These are phyloP conservation scores for Ascochyta pisi DNA, from an alignment of 2,329 filamentous ascomycete genomes.

Conservation along the genomic window DNA sequence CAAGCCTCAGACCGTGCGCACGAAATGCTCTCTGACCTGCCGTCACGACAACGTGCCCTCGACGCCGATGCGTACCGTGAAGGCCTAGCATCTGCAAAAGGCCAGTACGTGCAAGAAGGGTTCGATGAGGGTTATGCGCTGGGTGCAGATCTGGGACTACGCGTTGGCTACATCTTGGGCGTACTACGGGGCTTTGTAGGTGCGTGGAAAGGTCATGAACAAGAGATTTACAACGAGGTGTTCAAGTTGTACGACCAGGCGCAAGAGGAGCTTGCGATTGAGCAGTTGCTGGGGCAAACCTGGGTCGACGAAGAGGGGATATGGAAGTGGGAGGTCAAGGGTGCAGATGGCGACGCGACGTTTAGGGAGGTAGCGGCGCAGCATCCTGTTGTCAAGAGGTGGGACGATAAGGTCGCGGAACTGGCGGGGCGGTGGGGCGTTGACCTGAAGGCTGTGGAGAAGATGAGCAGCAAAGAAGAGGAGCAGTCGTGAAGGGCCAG, in stretches of 20 bases:
- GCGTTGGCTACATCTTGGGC: slow-evolving; percentile 77
- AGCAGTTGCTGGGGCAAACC: slow-evolving; percentile 67
- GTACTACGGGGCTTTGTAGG: slow-evolving; percentile 73
- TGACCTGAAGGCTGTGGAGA: slow-evolving; percentile 48
- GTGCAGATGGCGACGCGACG: slow-evolving; percentile 44
- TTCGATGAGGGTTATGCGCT: slow-evolving; percentile 92
- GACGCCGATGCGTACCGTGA: slow-evolving; percentile 89
- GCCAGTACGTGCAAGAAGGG: slow-evolving; percentile 77
- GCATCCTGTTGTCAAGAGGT: slow-evolving; percentile 72
- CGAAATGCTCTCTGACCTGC: slow-evolving; percentile 72
- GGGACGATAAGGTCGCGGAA: slow-evolving; percentile 58
- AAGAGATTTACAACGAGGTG: slow-evolving; percentile 36
- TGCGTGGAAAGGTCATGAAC: slow-evolving; percentile 51
- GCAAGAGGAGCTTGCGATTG: slow-evolving; percentile 65
- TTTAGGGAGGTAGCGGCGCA: slow-evolving; percentile 62
- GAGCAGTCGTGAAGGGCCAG: slow-evolving; percentile 5
- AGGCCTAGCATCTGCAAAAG: slow-evolving; percentile 79
- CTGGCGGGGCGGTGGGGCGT: slow-evolving; percentile 53
- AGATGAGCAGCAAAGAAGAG: slow-evolving; percentile 48
- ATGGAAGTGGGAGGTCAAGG: slow-evolving; percentile 68
- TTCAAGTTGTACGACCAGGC: slow-evolving; percentile 54
- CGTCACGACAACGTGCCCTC: slow-evolving; percentile 76
- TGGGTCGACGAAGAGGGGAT: slow-evolving; percentile 75
- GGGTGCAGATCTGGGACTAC: slow-evolving; percentile 79
- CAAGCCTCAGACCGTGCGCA: slow-evolving; percentile 13